These are phyloP conservation scores for Volvariella surrecta DNA, from an alignment of 1,284 basidiomycete genomes.

Conservation along the genomic window DNA sequence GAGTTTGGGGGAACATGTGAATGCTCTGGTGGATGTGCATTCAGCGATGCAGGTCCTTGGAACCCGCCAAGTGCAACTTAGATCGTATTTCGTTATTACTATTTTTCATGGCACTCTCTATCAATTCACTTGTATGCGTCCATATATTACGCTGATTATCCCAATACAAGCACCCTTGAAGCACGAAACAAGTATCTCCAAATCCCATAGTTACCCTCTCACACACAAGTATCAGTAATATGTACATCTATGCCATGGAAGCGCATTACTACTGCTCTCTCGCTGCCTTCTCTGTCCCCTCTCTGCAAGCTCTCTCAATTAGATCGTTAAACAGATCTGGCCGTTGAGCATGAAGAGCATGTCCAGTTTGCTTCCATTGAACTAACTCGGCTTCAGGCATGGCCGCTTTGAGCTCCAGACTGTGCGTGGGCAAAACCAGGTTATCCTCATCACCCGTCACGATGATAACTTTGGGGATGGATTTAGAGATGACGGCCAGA, in stretches of 20 bases:
- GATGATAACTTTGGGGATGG: slow-evolving; percentile 52
- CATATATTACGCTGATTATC: too few relatives aligned
- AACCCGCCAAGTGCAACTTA: slow-evolving; percentile 28
- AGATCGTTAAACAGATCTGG: slow-evolving; percentile 45
- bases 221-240: too few relatives aligned
- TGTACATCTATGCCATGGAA: slow-evolving; percentile 1
- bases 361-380: slow-evolving; percentile 59
- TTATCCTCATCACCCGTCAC: slow-evolving; percentile 71
- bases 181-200: too few relatives aligned
- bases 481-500: slow-evolving; percentile 44
- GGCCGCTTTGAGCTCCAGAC: slow-evolving; percentile 43
- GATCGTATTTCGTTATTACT: too few relatives aligned
- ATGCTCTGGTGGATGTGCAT: slow-evolving; percentile 76
- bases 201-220: too few relatives aligned
- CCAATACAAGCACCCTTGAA: too few relatives aligned
- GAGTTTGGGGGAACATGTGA: slow-evolving; percentile 82
- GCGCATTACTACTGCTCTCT: slow-evolving; percentile 5
- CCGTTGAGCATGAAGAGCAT: slow-evolving; percentile 55
- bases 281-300: slow-evolving; percentile 32
- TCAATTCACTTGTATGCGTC: too few relatives aligned
- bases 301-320: slow-evolving; percentile 46
- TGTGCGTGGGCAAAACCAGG: slow-evolving; percentile 53
- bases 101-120: too few relatives aligned
- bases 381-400: slow-evolving; percentile 68
- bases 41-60: slow-evolving; percentile 95